These are phyloP conservation scores for Zymoseptoria tritici DNA, from an alignment of 2,329 filamentous ascomycete genomes.

Conservation along the genomic window DNA sequence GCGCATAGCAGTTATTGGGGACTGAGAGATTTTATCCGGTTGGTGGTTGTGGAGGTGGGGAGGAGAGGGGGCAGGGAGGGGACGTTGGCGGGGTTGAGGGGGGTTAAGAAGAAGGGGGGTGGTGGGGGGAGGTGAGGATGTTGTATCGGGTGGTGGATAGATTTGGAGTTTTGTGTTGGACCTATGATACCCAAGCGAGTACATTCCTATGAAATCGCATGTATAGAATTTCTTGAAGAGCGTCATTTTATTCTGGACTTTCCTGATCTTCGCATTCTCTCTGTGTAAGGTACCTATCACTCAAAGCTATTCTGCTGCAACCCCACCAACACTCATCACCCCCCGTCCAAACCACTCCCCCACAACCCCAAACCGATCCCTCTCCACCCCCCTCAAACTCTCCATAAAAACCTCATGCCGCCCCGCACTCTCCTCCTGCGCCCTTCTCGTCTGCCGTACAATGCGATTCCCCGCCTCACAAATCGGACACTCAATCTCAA, in stretches of 20 bases:
- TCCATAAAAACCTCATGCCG: constrained; percentile 84
- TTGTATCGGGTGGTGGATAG: no score
- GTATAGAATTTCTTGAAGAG: neutral
- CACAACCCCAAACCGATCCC: constrained; percentile 78
- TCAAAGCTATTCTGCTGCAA: no score
- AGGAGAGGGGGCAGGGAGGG: constrained; percentile 60
- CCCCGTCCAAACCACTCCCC: constrained; percentile 93
- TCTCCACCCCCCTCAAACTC: constrained; percentile 58
- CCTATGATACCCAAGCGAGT: no score
- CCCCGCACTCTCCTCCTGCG: constrained; percentile 78
- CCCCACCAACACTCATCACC: constrained; percentile 58
- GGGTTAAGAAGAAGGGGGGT: constrained; percentile 42
- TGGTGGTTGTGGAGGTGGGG: constrained; percentile 83
- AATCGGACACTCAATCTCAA: constrained; percentile 71
- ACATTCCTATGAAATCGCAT: neutral
- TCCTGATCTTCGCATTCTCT: no score
- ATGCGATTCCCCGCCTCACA: constrained; percentile 80
- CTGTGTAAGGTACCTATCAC: no score
- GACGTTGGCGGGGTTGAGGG: constrained; percentile 47
- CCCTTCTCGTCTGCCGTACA: constrained; percentile 75
- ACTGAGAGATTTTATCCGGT: constrained; percentile 76
- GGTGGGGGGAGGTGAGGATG: no score
- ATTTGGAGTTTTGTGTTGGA: no score
- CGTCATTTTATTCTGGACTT: no score
- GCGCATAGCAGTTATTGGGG: constrained; percentile 95